Percentiles rank a stretch among this genome's conserved stretches.
These are phyloP conservation scores for Coemansia sp. DNA, from an alignment of 192 early-diverging fungal genomes.

Conservation along the genomic window DNA sequence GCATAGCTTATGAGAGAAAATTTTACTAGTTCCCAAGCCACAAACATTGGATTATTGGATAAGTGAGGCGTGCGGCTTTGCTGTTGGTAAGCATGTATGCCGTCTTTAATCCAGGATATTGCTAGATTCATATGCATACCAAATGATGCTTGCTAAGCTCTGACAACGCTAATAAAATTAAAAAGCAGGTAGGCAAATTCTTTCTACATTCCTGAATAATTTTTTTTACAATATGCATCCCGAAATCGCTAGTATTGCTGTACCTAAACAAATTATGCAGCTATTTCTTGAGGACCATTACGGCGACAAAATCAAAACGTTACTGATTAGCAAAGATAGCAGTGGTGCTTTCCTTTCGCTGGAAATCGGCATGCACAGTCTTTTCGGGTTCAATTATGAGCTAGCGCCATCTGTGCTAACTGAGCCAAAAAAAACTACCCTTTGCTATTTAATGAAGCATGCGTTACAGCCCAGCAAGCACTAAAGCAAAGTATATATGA, in stretches of 20 bases:
- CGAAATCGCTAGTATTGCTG: constrained; percentile 3
- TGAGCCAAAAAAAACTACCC: constrained; percentile 4
- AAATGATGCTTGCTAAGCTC: no score
- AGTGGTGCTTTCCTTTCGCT: constrained; percentile 6
- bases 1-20: no score
- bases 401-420: constrained; percentile 19
- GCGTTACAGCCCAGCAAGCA: constrained; percentile 7
- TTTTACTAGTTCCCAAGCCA: no score
- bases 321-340: background rate
- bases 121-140: no score
- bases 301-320: background rate
- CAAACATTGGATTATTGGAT: no score
- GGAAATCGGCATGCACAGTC: constrained; percentile 19
- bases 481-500: background rate
- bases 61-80: no score
- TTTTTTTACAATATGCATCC: background rate
- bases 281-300: constrained; percentile 9
- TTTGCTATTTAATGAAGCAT: constrained; percentile 14
- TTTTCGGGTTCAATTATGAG: constrained; percentile 27
- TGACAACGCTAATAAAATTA: no score
- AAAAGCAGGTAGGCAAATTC: no score
- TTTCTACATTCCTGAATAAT: no score
- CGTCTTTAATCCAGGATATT: no score
- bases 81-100: no score
- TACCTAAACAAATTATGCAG: constrained; percentile 5